phyloP scores from a whole-genome alignment of 805 yeast genomes.

The Barnettozyma botsteinii region DNA sequence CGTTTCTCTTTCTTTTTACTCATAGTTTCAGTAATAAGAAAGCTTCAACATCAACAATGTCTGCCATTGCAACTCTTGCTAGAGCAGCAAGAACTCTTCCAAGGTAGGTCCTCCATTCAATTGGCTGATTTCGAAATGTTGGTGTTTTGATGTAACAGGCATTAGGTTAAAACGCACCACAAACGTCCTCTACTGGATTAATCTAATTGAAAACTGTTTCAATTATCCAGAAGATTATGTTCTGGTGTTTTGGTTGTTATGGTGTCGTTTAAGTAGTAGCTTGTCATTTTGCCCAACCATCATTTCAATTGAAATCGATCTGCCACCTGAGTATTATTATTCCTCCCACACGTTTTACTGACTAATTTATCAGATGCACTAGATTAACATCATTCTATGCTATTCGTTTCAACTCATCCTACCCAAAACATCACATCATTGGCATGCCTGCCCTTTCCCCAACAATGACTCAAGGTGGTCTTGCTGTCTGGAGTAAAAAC shows the following conservation, averaged over 20 bases:
- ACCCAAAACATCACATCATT: constrained; percentile 82
- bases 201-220: no score
- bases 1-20: neutral
- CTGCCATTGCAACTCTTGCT: constrained; percentile 18
- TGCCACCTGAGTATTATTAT: no score
- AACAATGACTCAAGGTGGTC: constrained; percentile 94
- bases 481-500: constrained; percentile 84
- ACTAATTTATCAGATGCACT: constrained; percentile 16
- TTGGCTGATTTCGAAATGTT: neutral
- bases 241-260: no score
- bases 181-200: no score
- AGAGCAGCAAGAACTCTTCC: constrained; percentile 16
- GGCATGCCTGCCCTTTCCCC: constrained; percentile 99
- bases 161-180: no score
- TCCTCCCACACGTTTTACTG: constrained; percentile 2
- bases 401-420: constrained; percentile 30
- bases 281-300: neutral
- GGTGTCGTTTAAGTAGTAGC: no score
- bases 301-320: no score
- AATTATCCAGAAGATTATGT: no score
- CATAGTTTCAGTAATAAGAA: no score
- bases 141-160: neutral
- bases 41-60: constrained; percentile 10
- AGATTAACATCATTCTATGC: constrained; percentile 16
- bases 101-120: constrained; percentile 10